Evolutionary conservation across 1,284 basidiomycete genomes (phyloP), one percentile per base, ranked within the genome.

Genomic region (Rhodotorula sp.): DNA sequence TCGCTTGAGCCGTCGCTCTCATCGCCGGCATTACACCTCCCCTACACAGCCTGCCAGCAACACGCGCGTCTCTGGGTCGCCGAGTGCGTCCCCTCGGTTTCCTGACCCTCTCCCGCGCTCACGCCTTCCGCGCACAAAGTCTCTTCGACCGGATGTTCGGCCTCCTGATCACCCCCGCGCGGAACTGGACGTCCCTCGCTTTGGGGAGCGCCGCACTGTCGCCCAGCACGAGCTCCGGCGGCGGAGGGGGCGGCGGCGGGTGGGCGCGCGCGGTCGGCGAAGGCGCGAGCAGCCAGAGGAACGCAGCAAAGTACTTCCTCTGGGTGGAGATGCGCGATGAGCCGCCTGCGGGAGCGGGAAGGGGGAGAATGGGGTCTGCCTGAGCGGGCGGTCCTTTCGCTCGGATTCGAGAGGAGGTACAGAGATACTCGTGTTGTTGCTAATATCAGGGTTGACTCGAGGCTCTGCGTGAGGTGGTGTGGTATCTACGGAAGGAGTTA

Each of bases 1-100:
- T 89, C 88, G 78, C 84, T 93, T 22, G 91, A 93, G 80, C 86
- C 91, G 71, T 91, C 89, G 75, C 61, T 75, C 22, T 57, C 65
- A n/a, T 73, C 72, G 13, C 91, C 91, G 10, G 90, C 91, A 3
- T 84, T 93, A 48, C 86, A 88, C 22, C 84, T 93, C 27, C 90
- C 89, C 0, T 91, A 93, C 78, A 88, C 92, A 39, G 85, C 86
- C n/a, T 95, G 93, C 81, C 92, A 95, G 80, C 88, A 86, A 27
- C 89, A 89, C 57, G 93, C 93, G 21, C 36, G 55, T 7, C 55
- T 72, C 17, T 68, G 51, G 54, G 62, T 72, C n/a, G 70, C 66
- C 44, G 70, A 72, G 67, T 69, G 19, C 6, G 65, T 9, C 29
- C 22, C 34, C 48, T 17, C 6, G 27, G 25, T 36, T 32, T 9